phyloP scores from a whole-genome alignment of 495 filamentous ascomycete genomes.

The Opeltia flavorubescens region DNA sequence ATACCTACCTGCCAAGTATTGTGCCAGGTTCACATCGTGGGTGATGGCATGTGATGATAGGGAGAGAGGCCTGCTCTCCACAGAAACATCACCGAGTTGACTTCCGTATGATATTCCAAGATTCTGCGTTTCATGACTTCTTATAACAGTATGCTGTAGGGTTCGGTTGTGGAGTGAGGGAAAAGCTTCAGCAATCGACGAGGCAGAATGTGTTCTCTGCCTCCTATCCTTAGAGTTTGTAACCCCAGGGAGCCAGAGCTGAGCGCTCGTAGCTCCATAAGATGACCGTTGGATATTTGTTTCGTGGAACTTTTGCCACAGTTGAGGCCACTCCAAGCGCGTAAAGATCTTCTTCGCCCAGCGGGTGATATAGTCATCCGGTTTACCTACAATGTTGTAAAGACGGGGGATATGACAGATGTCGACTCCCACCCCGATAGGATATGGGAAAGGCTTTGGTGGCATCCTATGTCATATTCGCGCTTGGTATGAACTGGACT shows the following conservation, averaged over 20 bases:
- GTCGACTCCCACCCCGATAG: conserved; percentile 40
- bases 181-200: no score
- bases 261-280: not conserved
- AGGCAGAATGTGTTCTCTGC: no score
- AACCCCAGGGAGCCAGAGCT: not conserved
- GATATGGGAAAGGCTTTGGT: conserved; percentile 29
- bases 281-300: not conserved
- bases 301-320: not conserved
- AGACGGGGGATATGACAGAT: conserved; percentile 38
- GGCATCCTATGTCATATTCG: conserved; percentile 6
- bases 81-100: no score
- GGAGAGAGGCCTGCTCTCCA: no score
- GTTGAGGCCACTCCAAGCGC: conserved; percentile 20
- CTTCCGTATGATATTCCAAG: no score
- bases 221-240: not conserved
- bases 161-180: no score
- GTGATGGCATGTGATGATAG: no score
- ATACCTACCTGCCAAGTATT: conserved; percentile 42
- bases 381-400: conserved; percentile 15
- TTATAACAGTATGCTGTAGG: no score
- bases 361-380: conserved; percentile 9
- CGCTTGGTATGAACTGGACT: not conserved
- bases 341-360: conserved; percentile 31
- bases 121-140: no score
- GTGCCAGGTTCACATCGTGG: no score